Base-by-base conservation (phyloP, 768 basidiomycete species). In the Phaffia tasmanica region DNA sequence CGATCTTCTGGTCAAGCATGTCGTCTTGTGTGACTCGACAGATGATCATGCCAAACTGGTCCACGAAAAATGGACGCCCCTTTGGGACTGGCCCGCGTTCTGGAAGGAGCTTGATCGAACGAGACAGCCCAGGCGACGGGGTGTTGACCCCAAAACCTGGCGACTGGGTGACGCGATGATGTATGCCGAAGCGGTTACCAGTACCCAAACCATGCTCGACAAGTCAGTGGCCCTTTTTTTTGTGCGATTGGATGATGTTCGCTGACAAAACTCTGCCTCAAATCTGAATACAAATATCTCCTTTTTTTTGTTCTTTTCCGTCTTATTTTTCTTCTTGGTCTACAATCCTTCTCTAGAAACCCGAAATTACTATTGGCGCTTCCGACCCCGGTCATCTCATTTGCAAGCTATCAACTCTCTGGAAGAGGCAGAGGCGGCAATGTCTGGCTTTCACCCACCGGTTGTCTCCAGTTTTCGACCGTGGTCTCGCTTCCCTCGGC, bases 201-300 rank as follows among this genome's bases (percentile, higher is more conserved):
- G 89, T 71, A 99, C 95, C 0, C 95, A 99, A 75, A 92, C 91
- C 1, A 83, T 97, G 83, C 79, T 98, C 4, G 89, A 95, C 73
- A 88, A 85, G 94, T 93, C 70, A 76, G 86, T 77, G 21, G 35
- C 11, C 6, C 19, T 9, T 46, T 51, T 46, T 57, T 51, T 63
- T 69, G n/a, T n/a, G n/a, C n/a, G n/a, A n/a, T n/a, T n/a, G n/a
- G n/a, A n/a, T n/a, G n/a, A n/a, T n/a, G n/a, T n/a, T n/a, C n/a
- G n/a, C n/a, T n/a, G n/a, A n/a, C n/a, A n/a, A n/a, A n/a, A n/a
- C n/a, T n/a, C n/a, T n/a, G n/a, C n/a, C n/a, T n/a, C n/a, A n/a
- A 15, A n/a, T n/a, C n/a, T n/a, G n/a, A n/a, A n/a, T n/a, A n/a
- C n/a, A n/a, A 50, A 50, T n/a, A 35, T 23, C 15, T 19, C 14